Evolutionary conservation across 177 flowering plant species (phyloP), one percentile per base, ranked within the genome.

Genomic region (Tripterygium wilfordii): DNA sequence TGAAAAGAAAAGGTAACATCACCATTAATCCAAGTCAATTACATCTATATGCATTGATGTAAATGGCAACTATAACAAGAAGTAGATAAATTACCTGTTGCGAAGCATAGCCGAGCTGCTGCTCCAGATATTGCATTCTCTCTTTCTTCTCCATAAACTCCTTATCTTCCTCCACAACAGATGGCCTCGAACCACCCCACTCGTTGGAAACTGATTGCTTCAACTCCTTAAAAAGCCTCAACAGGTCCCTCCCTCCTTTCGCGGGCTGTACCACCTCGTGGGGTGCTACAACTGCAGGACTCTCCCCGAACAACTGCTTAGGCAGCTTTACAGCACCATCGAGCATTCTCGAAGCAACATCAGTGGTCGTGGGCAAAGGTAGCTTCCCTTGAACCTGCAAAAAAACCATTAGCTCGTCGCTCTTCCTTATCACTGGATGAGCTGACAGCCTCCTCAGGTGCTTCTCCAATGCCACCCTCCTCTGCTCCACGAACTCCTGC

Each of bases 401-500:
- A 63, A 94, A 94, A 48, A 74, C 80, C 64, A 49, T 85, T 62
- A 94, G 36, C 50, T 94, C 99, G 27, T 94, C 90, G 50, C 99
- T 87, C 69, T 61, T 78, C 70, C 51, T 67, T n/a, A 94, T 79
- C 43, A 77, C 77, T 0, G 97, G 99, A 62, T 89, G 99, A 4
- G 47, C 72, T 1, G 87, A 95, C 33, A 94, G 71, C 51, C 77
- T 71, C 67, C 76, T 48, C 69, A 94, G 56, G 50, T 94, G 90
- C 71, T 78, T 85, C 94, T 94, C 97, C 76, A 94, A 61, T 7
- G 91, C 89, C 54, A 70, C 71, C 28, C 95, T 62, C 42, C 99
- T 74, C 67, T 87, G 99, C 79, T 87, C 97, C 53, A 94, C 92
- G 45, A 94, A 94, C 15, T 94, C 99, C 62, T 83, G 92, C 66